These are phyloP conservation scores for Gynandropsis gynandra DNA, from an alignment of 345 rosid genomes.

Conservation along the genomic window DNA sequence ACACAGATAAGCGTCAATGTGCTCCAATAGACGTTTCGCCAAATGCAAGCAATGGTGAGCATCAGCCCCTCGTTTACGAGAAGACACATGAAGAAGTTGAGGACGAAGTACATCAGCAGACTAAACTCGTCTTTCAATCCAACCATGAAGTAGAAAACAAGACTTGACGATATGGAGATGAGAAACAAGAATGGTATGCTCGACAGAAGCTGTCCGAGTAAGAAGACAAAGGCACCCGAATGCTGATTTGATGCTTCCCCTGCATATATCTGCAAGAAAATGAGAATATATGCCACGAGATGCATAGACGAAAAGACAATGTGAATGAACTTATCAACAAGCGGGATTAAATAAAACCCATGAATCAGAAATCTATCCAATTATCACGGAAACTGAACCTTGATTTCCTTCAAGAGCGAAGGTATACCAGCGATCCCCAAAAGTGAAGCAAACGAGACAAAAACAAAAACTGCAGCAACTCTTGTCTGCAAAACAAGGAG, in stretches of 20 bases:
- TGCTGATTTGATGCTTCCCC: constrained; percentile 84
- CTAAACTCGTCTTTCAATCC: constrained; percentile 86
- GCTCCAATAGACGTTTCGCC: constrained; percentile 77
- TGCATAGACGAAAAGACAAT: constrained; percentile 11
- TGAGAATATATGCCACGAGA: background rate
- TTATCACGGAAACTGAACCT: constrained; percentile 46
- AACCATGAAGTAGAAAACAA: constrained; percentile 83
- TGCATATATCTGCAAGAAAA: constrained; percentile 53
- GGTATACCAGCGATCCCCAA: constrained; percentile 81
- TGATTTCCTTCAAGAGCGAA: constrained; percentile 66
- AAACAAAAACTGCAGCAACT: constrained; percentile 78
- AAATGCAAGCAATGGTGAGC: constrained; percentile 56
- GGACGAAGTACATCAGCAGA: constrained; percentile 95
- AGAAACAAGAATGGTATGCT: constrained; percentile 97
- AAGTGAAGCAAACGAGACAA: constrained; percentile 82
- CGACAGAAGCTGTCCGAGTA: constrained; percentile 84
- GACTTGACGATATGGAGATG: constrained; percentile 92
- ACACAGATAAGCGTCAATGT: constrained; percentile 48
- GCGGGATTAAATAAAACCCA: too few relatives aligned
- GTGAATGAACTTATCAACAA: constrained; percentile 4
- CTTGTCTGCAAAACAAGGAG: too few relatives aligned
- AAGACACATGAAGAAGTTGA: constrained; percentile 88
- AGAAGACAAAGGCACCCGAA: constrained; percentile 83
- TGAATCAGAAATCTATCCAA: too few relatives aligned
- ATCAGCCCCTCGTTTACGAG: constrained; percentile 86